A percentile compares a stretch with the other conserved stretches of the same genome.
phyloP scores from a whole-genome alignment of 768 basidiomycete species.

The Collybia nuda region DNA sequence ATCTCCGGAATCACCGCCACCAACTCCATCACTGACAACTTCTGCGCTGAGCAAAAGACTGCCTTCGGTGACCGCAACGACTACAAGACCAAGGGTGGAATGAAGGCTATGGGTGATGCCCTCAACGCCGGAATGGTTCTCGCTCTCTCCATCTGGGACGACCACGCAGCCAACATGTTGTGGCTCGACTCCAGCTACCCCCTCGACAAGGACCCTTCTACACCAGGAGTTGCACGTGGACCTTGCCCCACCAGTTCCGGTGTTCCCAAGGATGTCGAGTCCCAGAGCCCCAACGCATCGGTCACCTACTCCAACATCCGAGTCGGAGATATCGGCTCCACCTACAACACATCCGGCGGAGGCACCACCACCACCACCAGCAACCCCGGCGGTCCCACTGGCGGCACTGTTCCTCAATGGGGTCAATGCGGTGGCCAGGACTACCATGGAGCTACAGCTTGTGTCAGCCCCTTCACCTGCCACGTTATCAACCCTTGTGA shows the following conservation, averaged over 20 bases:
- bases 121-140: conserved; percentile 41
- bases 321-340: conserved; percentile 26
- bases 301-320: conserved; percentile 43
- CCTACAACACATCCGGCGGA: not conserved
- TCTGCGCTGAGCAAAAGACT: conserved; percentile 39
- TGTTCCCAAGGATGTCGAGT: conserved; percentile 30
- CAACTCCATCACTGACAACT: conserved; percentile 37
- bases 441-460: no score
- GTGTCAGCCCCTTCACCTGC: no score
- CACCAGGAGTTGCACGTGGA: conserved; percentile 33
- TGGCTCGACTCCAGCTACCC: conserved; percentile 20
- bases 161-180: conserved; percentile 27
- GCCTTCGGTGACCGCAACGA: conserved; percentile 41
- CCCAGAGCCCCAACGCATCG: conserved; percentile 21
- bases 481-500: no score
- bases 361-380: no score
- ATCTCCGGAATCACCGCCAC: conserved; percentile 27
- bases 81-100: conserved; percentile 41
- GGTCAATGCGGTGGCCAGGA: no score
- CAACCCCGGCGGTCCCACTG: no score
- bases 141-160: conserved; percentile 40
- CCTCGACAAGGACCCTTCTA: conserved; percentile 3
- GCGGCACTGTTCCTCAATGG: no score
- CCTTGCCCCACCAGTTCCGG: conserved; percentile 37
- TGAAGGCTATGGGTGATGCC: conserved; percentile 29